Evolutionary conservation across 306 rosid species (phyloP).

Genomic region (Mimosa bimucronata): DNA sequence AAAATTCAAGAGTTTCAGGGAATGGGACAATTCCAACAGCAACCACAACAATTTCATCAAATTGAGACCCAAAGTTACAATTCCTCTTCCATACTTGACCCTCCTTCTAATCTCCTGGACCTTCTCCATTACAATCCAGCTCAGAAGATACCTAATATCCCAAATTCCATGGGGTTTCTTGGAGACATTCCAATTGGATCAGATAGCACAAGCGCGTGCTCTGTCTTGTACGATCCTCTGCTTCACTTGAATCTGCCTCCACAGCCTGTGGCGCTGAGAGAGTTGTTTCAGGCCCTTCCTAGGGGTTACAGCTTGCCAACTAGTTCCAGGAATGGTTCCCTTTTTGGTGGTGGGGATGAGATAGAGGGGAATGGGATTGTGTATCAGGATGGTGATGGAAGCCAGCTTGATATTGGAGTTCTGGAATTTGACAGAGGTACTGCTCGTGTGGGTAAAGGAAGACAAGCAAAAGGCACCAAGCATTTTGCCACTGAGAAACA

Average conservation of each 20-base stretch:
- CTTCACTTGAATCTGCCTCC: slow-evolving; percentile 87
- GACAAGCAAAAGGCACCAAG: slow-evolving; percentile 60
- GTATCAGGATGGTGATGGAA: slow-evolving; percentile 56
- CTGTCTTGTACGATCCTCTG: slow-evolving; percentile 69
- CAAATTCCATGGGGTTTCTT: slow-evolving; percentile 47
- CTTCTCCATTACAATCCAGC: slow-evolving; percentile 62
- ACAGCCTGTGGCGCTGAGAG: slow-evolving; percentile 78
- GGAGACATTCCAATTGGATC: slow-evolving; percentile 58
- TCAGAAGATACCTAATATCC: slow-evolving; percentile 46
- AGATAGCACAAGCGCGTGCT: slow-evolving; percentile 52
- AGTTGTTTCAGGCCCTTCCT: slow-evolving; percentile 73
- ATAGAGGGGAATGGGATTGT: slow-evolving; percentile 54
- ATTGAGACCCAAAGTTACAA: slow-evolving; percentile 46
- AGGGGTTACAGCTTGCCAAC: slow-evolving; percentile 68
- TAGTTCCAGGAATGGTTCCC: slow-evolving; percentile 57
- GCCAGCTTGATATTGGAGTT: slow-evolving; percentile 71
- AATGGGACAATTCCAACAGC: slow-evolving; percentile 43
- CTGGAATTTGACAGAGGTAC: slow-evolving; percentile 69
- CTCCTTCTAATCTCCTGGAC: slow-evolving; percentile 73
- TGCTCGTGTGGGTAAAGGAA: slow-evolving; percentile 56
- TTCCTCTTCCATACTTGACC: slow-evolving; percentile 40
- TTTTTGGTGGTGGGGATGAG: slow-evolving; percentile 70
- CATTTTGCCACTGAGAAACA: slow-evolving; percentile 73
- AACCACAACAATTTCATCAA: slow-evolving; percentile 55
- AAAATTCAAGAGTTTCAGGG: slow-evolving; percentile 55